Evolutionary conservation across 148 eudicot species (phyloP), one percentile per base, ranked within the genome.

Genomic region (Chenopodium formosanum): DNA sequence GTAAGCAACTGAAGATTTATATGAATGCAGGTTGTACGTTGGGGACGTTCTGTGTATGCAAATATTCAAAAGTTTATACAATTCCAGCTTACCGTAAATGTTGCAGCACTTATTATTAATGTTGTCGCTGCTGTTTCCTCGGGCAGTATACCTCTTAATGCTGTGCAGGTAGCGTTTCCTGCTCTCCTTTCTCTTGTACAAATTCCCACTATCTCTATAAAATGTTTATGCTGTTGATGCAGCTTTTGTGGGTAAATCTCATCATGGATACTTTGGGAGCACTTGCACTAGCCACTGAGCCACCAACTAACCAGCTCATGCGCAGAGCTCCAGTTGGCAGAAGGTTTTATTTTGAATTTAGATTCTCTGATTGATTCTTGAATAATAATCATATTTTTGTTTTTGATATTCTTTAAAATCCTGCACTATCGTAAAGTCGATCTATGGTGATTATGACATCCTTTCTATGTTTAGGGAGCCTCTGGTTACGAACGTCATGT

Each of bases 251-350:
- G 98, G 98, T 95, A 20, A 95, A 95, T 85, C 91, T 95, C 47
- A 95, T 95, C 84, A 95, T 95, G 98, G 98, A 95, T 82, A 95
- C 98, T 80, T 89, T 95, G 68, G 98, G 97, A 89, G 98, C 98
- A 56, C 87, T 95, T 82, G 98, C 98, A 44, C 79, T 95, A 82
- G 98, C 98, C 73, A 95, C 98, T 64, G 98, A 95, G 85, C 95
- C 98, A 70, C 98, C 98, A 47, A 95, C 98, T 34, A 91, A 95
- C 86, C 92, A 88, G 79, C 94, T 95, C 58, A 95, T 95, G 98
- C 87, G 85, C 40, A 85, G 98, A 85, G 27, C 93, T 84, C 98
- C 98, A 19, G 97, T 95, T 87, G 98, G 98, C 75, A 90, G 98
- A 83, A 91, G 97, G 98, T 80, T 70, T 11, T 70, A 48, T 22